Base-by-base conservation (phyloP, 768 basidiomycete species). In the Rhodosporidiobolus sp. region DNA sequence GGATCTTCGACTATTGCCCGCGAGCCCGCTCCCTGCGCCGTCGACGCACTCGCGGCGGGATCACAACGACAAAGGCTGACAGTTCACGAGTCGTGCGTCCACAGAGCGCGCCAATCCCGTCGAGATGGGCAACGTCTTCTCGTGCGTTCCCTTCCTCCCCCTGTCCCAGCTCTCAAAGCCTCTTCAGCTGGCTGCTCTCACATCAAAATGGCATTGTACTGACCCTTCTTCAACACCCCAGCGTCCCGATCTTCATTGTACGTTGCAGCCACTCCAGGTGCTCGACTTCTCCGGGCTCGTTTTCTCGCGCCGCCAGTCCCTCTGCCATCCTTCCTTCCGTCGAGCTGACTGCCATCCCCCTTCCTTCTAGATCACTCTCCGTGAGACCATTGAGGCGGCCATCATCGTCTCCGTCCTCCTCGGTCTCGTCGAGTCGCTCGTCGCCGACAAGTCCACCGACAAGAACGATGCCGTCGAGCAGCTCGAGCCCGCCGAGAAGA, bases 371-470 rank as follows among this genome's bases (percentile, higher is more conserved):
- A 69, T 43, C 38, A 43, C 72, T 11, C 72, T 73, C 3, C 68
- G 73, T 7, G 94, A 97, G 85, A 90, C 92, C 14, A 86, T 97
- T 74, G 94, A 97, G 84, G 90, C 92, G 7, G 88, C 87, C 54
- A 90, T 97, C 83, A 92, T 98, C 85, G 83, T 96, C 80, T 90
- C 92, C 11, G 92, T 95, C 68, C 86, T 98, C 59, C 88, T 95
- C 63, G 88, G 90, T 74, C 88, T 97, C 72, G 90, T 91, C n/a
- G 88, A 95, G 78, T 92, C 94, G 76, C 87, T 94, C 74, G 85
- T 90, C 10, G 28, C 57, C 19, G 80, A 73, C 48, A 58, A 57
- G 59, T 8, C 50, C 4, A 61, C 63, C 34, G 46, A 43, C 35
- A 24, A 5, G 19, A 46, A 73, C 43, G 66, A 76, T 19, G 70